Evolutionary conservation across 2,329 filamentous ascomycete species (phyloP), one percentile per base, ranked within the genome.

Genomic region (Raffaelea ambrosiae): DNA sequence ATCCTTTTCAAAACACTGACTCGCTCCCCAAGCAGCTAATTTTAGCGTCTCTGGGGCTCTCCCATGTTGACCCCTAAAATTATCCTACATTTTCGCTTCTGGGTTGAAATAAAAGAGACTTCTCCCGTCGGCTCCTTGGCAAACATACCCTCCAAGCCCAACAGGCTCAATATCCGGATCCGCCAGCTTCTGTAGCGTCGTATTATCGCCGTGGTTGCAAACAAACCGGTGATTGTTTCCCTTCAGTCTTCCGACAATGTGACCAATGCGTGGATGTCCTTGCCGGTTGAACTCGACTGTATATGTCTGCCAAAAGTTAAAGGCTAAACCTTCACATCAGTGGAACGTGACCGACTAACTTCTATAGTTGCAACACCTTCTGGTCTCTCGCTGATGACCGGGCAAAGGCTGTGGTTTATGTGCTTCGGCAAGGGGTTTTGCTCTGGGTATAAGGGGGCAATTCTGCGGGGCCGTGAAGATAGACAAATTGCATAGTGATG

Each of bases 401-500:
- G 47, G 14, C 29, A 47, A 3, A 16, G 13, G 4, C 21, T n/a
- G 16, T 36, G 11, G 3, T 39, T 21, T 20, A 51, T 29, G 5
- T 47, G 16, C 21, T 21, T 8, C 5, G 44, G 50, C 31, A 51
- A 36, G 13, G 47, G 47, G 22, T 49, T 47, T 13, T 41, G 13
- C n/a, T n/a, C 18, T 1, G 47, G 50, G n/a, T 51, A 51, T 13
- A 46, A 44, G 2, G 40, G 16, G 2, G 26, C 20, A 5, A 8
- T 16, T 4, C 9, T 11, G 1, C 47, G 44, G 3, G 50, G 44
- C 2, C 11, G 3, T 1, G 44, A 33, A 4, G 50, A 49, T 5
- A 51, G 22, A 16, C 46, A 31, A 14, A 51, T 29, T 1, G 41
- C 33, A n/a, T 51, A 43, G 39, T 51, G 50, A 20, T 51, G 50